Conservation (phyloP, 2,329 filamentous ascomycete genomes). For the Diaporthe aspalathi region DNA sequence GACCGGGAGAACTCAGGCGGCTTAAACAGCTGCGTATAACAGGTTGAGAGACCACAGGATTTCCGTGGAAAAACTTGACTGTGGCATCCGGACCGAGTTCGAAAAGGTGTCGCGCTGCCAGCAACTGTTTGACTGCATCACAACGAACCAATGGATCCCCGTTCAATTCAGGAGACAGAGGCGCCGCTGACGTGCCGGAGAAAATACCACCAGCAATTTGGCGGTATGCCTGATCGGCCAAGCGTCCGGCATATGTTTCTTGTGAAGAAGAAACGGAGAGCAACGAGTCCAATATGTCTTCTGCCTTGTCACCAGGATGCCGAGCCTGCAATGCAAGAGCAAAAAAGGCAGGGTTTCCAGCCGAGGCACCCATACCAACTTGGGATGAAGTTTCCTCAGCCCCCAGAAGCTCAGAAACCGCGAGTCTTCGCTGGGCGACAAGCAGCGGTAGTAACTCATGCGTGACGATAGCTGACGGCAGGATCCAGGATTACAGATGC, state of each 20-base stretch:
- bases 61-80: neutral
- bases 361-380: neutral
- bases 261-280: neutral
- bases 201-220: neutral
- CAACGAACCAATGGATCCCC: neutral
- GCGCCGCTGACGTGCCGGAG: neutral
- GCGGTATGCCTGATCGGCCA: neutral
- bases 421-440: neutral
- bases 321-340: neutral
- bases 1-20: neutral
- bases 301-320: neutral
- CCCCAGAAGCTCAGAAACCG: neutral
- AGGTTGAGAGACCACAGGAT: neutral
- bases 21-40: neutral
- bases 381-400: neutral
- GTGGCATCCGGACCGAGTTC: neutral
- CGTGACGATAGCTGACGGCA: neutral
- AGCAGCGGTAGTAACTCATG: neutral
- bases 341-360: neutral
- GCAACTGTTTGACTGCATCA: neutral
- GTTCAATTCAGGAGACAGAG: neutral
- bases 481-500: neutral
- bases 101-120: neutral
- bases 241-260: neutral
- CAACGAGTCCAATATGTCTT: neutral